Evolutionary conservation across 2,329 filamentous ascomycete genomes (phyloP).

Genomic region (Coleophoma cylindrospora): DNA sequence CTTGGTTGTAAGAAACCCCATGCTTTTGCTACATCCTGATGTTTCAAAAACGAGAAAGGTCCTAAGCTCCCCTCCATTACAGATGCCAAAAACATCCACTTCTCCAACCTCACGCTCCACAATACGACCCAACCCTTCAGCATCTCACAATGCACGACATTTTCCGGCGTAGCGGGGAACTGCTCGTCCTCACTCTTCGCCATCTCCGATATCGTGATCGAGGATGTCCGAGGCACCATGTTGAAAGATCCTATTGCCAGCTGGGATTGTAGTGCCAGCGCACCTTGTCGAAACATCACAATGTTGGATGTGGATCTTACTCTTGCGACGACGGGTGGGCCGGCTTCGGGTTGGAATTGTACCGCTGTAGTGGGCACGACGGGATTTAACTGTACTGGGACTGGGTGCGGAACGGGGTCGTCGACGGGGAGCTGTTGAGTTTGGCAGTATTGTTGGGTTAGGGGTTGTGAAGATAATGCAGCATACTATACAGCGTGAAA

Average conservation of each 20-base stretch:
- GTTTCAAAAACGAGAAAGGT: background rate
- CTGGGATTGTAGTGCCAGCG: slow-evolving; percentile 26
- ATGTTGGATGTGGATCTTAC: slow-evolving; percentile 15
- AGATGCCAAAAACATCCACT: slow-evolving; percentile 18
- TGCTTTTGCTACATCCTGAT: background rate
- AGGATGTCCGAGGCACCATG: slow-evolving; percentile 14
- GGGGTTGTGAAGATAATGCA: no score
- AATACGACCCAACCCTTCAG: slow-evolving; percentile 24
- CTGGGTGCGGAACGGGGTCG: background rate
- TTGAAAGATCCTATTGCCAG: slow-evolving; percentile 16
- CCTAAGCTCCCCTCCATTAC: background rate
- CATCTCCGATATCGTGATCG: slow-evolving; percentile 26
- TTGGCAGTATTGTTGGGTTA: no score
- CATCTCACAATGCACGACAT: slow-evolving; percentile 33
- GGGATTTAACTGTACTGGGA: slow-evolving; percentile 24
- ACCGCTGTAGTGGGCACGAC: slow-evolving; percentile 16
- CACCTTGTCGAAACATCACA: slow-evolving; percentile 21
- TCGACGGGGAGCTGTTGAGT: slow-evolving; percentile 3
- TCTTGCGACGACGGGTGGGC: slow-evolving; percentile 17
- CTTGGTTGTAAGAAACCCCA: slow-evolving; percentile 29
- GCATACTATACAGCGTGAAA: no score
- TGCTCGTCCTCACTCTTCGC: slow-evolving; percentile 34
- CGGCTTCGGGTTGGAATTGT: slow-evolving; percentile 19
- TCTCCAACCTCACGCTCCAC: slow-evolving; percentile 27
- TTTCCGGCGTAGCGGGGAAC: slow-evolving; percentile 28